Base-by-base conservation (phyloP, 202 grass and related monocot species). In the Elaeis oleifera region DNA sequence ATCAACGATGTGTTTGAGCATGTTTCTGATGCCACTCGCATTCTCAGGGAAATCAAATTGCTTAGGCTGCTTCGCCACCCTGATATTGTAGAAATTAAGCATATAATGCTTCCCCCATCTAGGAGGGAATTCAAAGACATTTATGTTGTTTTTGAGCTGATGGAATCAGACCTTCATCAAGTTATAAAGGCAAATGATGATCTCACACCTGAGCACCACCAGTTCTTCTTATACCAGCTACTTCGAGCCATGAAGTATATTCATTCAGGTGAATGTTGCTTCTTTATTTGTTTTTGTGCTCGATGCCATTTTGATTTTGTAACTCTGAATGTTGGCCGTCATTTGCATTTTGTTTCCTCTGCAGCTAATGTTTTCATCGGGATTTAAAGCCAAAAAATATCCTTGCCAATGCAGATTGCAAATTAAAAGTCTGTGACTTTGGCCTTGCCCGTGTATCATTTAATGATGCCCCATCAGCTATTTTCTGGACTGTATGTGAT, bases 1-100 rank as follows among this genome's bases (percentile, higher is more conserved):
- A 95, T 95, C 27, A 82, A 95, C 13, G 90, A 95, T 53, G 86
- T 95, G 22, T 95, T 95, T 51, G 90, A 95, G 71, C 90, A 95
- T 66, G 59, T 95, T 68, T 90, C 90, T 23, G 90, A 95, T 75
- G 86, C 90, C 53, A 90, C 83, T 68, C 80, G 86, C 74, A 95
- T 95, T 49, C 84, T 95, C 39, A 74, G 90, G 58, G 90, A 95
- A 83, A 90, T 95, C 71, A 95, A 95, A 72, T 72, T 95, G 54
- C 85, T 95, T 16, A 82, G 86, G 71, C 80, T 95, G 22, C 77
- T 95, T 15, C 83, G 80, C 78, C 90, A 95, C 65, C 83, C 86
- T n/a, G 86, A 90, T 73, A 79, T 95, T 57, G 90, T 95, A 31
- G 72, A 84, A 75, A 95, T 95, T 57, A 95, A 87, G 75, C 86